A percentile compares a stretch with the other conserved stretches of the same genome.
These are phyloP conservation scores for Solanum tarapatanum DNA, from an alignment of 257 asterid genomes.

Conservation along the genomic window DNA sequence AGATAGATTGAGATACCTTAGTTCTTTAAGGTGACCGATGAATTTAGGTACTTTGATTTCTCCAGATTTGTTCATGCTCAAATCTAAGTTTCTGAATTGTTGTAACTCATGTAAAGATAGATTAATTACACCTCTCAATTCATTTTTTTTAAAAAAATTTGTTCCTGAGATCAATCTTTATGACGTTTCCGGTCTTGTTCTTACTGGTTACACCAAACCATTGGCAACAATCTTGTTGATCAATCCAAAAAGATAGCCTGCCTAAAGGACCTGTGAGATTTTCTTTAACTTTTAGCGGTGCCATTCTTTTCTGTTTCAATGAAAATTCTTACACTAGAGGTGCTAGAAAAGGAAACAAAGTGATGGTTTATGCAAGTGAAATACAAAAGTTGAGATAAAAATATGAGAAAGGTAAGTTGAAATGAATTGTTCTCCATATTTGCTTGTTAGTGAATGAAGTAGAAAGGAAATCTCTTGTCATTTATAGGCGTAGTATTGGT, in stretches of 20 bases:
- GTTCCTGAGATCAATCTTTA: constrained; percentile 15
- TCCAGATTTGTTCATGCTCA: constrained; percentile 21
- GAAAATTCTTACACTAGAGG: not conserved
- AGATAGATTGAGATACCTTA: constrained; percentile 26
- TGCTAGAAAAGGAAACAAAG: not conserved
- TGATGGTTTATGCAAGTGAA: not conserved
- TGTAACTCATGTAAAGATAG: constrained; percentile 14
- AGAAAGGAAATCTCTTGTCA: not conserved
- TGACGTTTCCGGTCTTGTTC: constrained; percentile 7
- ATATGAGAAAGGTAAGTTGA: not conserved
- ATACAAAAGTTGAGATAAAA: not conserved
- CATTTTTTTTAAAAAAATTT: not conserved
- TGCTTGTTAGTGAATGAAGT: not conserved
- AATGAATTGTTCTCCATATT: not conserved
- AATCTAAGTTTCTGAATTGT: constrained; percentile 18
- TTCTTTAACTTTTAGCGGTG: constrained; percentile 14
- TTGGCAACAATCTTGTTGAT: constrained; percentile 18
- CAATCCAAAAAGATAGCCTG: constrained; percentile 22
- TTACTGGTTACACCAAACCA: constrained; percentile 24
- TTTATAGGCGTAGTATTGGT: not conserved
- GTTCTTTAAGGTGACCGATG: constrained; percentile 6
- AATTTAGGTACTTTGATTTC: constrained; percentile 22
- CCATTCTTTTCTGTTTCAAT: constrained; percentile 7
- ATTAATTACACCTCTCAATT: constrained; percentile 13
- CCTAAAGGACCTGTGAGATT: constrained; percentile 18